Evolutionary conservation across 208 protist genomes (phyloP).

Genomic region (Crithidia brevicula): DNA sequence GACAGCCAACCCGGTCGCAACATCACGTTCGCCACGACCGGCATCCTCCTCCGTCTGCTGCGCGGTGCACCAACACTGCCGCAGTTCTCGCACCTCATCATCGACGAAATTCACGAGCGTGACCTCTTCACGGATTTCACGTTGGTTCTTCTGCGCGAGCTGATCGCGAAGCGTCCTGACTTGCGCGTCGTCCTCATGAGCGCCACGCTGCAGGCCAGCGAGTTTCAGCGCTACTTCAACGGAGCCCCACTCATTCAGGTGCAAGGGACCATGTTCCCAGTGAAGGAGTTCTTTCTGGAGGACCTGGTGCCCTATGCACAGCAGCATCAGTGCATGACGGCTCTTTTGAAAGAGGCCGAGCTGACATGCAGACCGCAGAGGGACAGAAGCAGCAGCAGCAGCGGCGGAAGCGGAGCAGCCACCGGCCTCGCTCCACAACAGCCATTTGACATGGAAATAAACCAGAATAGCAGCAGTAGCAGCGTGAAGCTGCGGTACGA

Average conservation of each 20-base stretch:
- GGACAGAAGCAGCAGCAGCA: neutral
- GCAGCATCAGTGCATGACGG: constrained; percentile 77
- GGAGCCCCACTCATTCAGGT: constrained; percentile 85
- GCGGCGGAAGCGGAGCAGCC: too few species aligned
- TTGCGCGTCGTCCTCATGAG: constrained; percentile 98
- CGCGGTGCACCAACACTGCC: constrained; percentile 81
- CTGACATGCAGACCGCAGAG: neutral
- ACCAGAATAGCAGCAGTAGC: neutral
- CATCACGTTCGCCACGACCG: constrained; percentile 99
- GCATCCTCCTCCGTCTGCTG: constrained; percentile 97
- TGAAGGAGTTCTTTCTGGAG: constrained; percentile 87
- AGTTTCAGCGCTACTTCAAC: constrained; percentile 87
- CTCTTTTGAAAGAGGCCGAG: constrained; percentile 70
- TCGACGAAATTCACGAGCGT: constrained; percentile 99
- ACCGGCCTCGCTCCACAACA: neutral
- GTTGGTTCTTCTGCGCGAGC: constrained; percentile 97
- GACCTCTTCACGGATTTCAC: constrained; percentile 99
- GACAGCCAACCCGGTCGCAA: constrained; percentile 92
- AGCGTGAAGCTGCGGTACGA: constrained; percentile 52
- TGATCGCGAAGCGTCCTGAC: constrained; percentile 78
- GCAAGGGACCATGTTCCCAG: constrained; percentile 82
- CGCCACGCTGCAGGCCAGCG: constrained; percentile 91
- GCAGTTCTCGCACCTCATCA: constrained; percentile 97
- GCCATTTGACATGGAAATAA: neutral
- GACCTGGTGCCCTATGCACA: constrained; percentile 68